Base-by-base conservation (phyloP, 2,329 filamentous ascomycete species). In the Fusarium brevicatenulatum region DNA sequence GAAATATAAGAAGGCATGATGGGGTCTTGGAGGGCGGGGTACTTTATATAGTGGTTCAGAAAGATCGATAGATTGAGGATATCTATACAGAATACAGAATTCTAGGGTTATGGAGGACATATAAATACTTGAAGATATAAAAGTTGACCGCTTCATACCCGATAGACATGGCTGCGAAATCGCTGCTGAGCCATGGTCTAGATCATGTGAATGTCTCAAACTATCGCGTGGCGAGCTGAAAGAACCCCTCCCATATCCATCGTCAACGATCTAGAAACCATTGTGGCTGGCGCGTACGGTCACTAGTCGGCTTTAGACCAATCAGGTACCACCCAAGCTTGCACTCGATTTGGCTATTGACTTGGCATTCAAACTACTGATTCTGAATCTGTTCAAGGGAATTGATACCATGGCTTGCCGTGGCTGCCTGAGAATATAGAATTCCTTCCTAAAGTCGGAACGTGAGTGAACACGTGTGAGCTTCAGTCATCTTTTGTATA, bases 241-340 rank as follows among this genome's bases (percentile, higher is more conserved):
- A 40, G 3, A 36, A 16, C 15, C 34, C 34, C 12, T 13, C 12
- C 32, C 32, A 15, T 34, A 15, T 15, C 13, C 32, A 34, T 34
- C 32, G 32, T 34, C 32, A 16, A 36, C 34, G 34, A 36, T 16
- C 34, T 36, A 36, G 34, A 36, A 36, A 16, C 15, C 15, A 36
- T 40, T 40, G 39, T 40, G 39, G 39, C 39, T n/a, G 39, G 21
- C 21, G 21, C 39, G 39, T 21, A 40, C 39, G 2, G 39, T 9
- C 4, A 40, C 39, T 40, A 40, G 21, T 1, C 21, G 5, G 21
- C 11, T 1, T 16, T 7, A 40, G 39, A 8, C 39, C 39, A 40
- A n/a, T 40, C 12, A 13, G 10, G 4, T 15, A 40, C 4, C 4
- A 13, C 0, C 39, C 0, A 40, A 40, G 1, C 9, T 21, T 39